phyloP scores from a whole-genome alignment of 768 basidiomycete genomes.

The Cubamyces lactineus region DNA sequence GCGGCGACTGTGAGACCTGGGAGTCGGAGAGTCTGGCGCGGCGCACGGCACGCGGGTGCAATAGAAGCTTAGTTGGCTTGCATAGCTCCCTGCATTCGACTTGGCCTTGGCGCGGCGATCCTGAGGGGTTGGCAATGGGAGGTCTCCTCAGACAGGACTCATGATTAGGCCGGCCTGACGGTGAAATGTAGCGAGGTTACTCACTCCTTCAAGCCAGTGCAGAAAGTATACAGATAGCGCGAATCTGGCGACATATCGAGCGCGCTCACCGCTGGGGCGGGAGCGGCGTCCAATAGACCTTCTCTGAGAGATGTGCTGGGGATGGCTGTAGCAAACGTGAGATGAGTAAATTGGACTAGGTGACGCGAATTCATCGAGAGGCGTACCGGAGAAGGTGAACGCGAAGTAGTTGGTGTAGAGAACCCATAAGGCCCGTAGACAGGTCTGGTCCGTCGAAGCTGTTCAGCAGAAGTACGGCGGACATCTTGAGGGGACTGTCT shows the following conservation, averaged over 20 bases:
- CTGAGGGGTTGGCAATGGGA: neutral
- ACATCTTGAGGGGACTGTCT: conserved; percentile 3
- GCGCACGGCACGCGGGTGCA: neutral
- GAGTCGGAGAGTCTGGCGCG: neutral
- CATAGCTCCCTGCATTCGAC: neutral
- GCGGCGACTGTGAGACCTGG: neutral
- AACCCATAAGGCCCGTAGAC: conserved; percentile 20
- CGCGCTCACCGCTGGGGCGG: conserved; percentile 21
- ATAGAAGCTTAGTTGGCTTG: neutral
- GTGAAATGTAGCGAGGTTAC: no score
- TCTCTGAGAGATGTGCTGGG: conserved; percentile 15
- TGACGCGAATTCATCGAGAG: neutral
- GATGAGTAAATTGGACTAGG: no score
- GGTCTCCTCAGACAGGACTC: no score
- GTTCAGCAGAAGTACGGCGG: neutral
- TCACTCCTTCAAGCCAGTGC: no score
- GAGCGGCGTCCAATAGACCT: conserved; percentile 6
- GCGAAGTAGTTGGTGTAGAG: neutral
- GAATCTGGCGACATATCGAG: neutral
- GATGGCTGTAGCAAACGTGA: neutral
- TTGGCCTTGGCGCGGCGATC: conserved; percentile 2
- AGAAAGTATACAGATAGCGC: neutral
- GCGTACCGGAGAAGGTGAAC: conserved; percentile 19
- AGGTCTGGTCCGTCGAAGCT: neutral
- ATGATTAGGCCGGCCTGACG: no score